Conservation (phyloP, 2,329 filamentous ascomycete species). For the Ascochyta lentis region DNA sequence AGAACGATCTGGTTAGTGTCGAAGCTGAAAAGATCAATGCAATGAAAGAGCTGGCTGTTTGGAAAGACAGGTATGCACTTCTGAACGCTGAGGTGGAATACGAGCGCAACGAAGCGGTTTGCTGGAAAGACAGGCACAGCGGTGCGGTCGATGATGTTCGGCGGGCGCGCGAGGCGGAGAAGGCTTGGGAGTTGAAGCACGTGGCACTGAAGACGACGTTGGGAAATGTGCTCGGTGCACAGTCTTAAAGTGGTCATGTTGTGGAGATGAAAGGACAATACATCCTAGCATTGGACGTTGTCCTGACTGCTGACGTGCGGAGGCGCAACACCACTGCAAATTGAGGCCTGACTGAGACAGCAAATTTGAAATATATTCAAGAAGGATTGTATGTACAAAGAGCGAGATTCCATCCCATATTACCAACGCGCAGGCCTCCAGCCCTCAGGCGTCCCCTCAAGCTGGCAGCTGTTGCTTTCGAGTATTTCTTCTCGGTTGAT, state of each 20-base stretch:
- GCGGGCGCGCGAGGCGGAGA: not conserved
- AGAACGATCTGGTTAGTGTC: no score
- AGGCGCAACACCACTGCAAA: no score
- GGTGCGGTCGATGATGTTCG: no score
- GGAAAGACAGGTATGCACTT: no score
- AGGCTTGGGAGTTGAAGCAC: not conserved
- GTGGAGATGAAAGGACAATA: no score
- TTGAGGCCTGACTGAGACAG: not conserved
- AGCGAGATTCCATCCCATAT: constrained; percentile 3
- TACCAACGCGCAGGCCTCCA: not conserved
- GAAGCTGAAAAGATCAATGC: no score
- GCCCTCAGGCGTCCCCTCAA: not conserved
- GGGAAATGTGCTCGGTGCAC: not conserved
- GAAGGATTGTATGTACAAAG: constrained; percentile 31
- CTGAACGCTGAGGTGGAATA: no score
- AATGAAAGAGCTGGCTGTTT: no score
- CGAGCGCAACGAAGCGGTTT: no score
- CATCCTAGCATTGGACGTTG: no score
- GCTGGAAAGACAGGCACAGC: no score
- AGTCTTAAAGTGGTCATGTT: not conserved
- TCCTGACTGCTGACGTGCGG: no score
- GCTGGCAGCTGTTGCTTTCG: not conserved
- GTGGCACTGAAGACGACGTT: not conserved
- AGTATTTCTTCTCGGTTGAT: not conserved
- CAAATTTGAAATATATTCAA: constrained; percentile 22